Conservation (phyloP, 805 yeast species). For the Blastobotrys americana region DNA sequence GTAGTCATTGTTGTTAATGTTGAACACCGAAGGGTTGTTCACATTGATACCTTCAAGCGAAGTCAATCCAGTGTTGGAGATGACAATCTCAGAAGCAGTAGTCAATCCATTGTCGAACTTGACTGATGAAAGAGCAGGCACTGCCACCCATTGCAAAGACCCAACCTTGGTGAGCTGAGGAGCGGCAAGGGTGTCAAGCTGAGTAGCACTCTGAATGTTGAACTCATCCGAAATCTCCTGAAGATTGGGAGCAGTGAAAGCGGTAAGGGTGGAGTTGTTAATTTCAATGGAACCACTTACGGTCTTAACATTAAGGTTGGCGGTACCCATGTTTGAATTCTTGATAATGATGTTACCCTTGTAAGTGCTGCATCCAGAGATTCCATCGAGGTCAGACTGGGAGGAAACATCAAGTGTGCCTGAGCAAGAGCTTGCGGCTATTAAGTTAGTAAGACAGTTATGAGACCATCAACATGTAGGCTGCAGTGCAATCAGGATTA, state of each 20-base stretch:
- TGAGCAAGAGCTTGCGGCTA: constrained; percentile 48
- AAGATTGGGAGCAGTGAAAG: constrained; percentile 74
- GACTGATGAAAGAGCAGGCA: constrained; percentile 72
- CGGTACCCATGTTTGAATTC: constrained; percentile 49
- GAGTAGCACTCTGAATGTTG: constrained; percentile 53
- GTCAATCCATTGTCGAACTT: constrained; percentile 66
- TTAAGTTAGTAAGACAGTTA: constrained; percentile 25
- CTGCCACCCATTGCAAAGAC: constrained; percentile 67
- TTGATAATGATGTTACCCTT: constrained; percentile 69
- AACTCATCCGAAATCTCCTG: constrained; percentile 68
- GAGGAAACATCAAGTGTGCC: constrained; percentile 45
- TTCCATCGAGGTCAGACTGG: constrained; percentile 68
- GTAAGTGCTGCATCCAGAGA: constrained; percentile 68
- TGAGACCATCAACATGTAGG: too few species aligned
- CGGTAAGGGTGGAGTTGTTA: constrained; percentile 55
- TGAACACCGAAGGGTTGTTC: constrained; percentile 30
- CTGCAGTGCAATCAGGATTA: too few species aligned
- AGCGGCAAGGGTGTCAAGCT: constrained; percentile 59
- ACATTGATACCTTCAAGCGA: constrained; percentile 35
- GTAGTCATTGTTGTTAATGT: constrained; percentile 87
- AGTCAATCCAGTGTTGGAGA: constrained; percentile 37
- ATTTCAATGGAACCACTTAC: constrained; percentile 70
- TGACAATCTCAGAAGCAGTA: constrained; percentile 58
- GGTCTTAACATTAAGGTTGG: constrained; percentile 56
- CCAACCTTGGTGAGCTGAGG: constrained; percentile 80